Percentiles rank a stretch among this genome's conserved stretches.
phyloP scores from a whole-genome alignment of 1,284 basidiomycete genomes.

The Neotropicomus parvogracilis region DNA sequence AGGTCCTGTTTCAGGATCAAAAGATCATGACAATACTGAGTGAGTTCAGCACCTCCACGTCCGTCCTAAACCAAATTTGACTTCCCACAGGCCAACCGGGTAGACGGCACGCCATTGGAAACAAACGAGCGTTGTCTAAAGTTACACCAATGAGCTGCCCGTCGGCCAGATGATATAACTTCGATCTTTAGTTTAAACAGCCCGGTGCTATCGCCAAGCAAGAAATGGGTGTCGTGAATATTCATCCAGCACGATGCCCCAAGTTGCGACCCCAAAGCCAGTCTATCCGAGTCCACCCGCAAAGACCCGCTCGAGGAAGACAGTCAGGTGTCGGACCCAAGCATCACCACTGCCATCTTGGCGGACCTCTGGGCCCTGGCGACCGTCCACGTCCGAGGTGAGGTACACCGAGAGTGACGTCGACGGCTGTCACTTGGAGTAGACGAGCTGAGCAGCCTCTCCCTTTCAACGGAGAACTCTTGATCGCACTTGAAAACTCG shows the following conservation, averaged over 20 bases:
- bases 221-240: constrained; percentile 1
- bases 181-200: constrained; percentile 14
- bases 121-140: constrained; percentile 11
- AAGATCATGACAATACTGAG: background rate
- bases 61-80: background rate
- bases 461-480: too few relatives aligned
- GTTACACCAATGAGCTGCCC: constrained; percentile 1
- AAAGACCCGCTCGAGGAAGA: background rate
- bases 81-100: background rate
- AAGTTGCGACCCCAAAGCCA: background rate
- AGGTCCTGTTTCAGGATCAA: background rate
- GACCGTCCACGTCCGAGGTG: background rate
- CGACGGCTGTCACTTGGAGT: background rate
- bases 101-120: constrained; percentile 3
- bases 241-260: background rate
- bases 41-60: background rate
- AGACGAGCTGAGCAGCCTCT: too few relatives aligned
- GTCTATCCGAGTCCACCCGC: background rate
- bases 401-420: background rate
- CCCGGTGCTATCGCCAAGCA: background rate
- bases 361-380: background rate
- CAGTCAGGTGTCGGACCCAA: background rate
- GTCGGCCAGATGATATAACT: constrained; percentile 12
- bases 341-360: background rate
- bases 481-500: background rate